These are phyloP conservation scores for Tylopilus microsporus DNA, from an alignment of 1,284 basidiomycete genomes.

Conservation along the genomic window DNA sequence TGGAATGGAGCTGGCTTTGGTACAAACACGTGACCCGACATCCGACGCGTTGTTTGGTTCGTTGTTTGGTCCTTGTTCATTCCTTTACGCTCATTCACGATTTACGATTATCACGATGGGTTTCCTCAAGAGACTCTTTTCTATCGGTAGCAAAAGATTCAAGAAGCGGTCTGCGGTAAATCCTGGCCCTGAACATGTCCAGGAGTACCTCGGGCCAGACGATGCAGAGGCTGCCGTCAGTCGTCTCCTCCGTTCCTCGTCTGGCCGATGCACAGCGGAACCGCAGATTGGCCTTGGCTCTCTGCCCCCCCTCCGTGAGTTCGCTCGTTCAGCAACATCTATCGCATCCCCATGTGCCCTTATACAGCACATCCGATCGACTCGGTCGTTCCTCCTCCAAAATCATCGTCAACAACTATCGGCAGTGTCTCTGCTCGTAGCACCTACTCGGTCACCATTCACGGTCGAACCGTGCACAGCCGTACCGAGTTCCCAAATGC, in stretches of 20 bases:
- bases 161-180: conserved; percentile 35
- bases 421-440: conserved; percentile 51
- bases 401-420: conserved; percentile 44
- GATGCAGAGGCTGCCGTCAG: conserved; percentile 58
- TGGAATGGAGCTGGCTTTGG: neutral
- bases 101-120: conserved; percentile 49
- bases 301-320: conserved; percentile 66
- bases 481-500: conserved; percentile 62
- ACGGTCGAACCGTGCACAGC: conserved; percentile 55
- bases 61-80: conserved; percentile 47
- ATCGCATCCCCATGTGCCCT: neutral
- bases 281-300: conserved; percentile 51
- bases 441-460: conserved; percentile 67
- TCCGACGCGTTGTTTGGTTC: conserved; percentile 31
- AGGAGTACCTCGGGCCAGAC: conserved; percentile 27
- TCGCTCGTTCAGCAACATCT: neutral
- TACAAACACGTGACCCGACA: conserved; percentile 18
- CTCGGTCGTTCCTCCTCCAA: conserved; percentile 45
- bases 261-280: conserved; percentile 55
- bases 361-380: conserved; percentile 63
- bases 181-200: conserved; percentile 7
- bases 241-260: conserved; percentile 66
- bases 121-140: conserved; percentile 66
- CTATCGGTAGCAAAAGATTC: conserved; percentile 60
- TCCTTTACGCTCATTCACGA: conserved; percentile 31